phyloP scores from a whole-genome alignment of 148 eudicot genomes.

The Spergularia marina region DNA sequence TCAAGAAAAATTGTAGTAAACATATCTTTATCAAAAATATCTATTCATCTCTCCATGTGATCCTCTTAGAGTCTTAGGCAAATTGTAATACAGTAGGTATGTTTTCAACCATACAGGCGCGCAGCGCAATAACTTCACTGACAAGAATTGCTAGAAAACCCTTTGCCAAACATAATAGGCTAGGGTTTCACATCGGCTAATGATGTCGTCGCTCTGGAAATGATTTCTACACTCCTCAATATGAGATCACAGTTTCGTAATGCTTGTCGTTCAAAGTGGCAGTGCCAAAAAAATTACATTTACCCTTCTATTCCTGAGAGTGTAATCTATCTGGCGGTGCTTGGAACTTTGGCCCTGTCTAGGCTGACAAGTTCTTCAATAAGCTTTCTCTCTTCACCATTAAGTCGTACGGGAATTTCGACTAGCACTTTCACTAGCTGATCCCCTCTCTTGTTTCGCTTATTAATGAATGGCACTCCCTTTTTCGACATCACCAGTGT shows the following conservation, averaged over 20 bases:
- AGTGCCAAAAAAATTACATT: background rate
- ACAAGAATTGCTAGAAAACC: background rate
- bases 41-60: background rate
- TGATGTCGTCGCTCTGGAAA: background rate
- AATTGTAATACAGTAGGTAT: background rate
- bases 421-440: conserved; percentile 87
- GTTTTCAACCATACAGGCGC: background rate
- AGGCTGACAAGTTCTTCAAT: conserved; percentile 69
- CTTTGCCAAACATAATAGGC: background rate
- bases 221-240: background rate
- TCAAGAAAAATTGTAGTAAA: too few relatives aligned
- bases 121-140: background rate
- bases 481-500: conserved; percentile 82
- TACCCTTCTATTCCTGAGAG: background rate
- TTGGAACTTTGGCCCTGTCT: conserved; percentile 54
- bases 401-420: conserved; percentile 75
- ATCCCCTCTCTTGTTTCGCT: conserved; percentile 69
- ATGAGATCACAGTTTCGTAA: background rate
- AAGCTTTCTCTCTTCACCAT: conserved; percentile 75
- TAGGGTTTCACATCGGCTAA: background rate
- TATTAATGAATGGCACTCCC: conserved; percentile 79
- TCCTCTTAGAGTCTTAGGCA: background rate
- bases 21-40: too few relatives aligned
- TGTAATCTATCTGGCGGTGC: conserved; percentile 39
- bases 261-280: background rate